phyloP scores from a whole-genome alignment of 2,329 filamentous ascomycete genomes.

The Teratosphaeria viscida region DNA sequence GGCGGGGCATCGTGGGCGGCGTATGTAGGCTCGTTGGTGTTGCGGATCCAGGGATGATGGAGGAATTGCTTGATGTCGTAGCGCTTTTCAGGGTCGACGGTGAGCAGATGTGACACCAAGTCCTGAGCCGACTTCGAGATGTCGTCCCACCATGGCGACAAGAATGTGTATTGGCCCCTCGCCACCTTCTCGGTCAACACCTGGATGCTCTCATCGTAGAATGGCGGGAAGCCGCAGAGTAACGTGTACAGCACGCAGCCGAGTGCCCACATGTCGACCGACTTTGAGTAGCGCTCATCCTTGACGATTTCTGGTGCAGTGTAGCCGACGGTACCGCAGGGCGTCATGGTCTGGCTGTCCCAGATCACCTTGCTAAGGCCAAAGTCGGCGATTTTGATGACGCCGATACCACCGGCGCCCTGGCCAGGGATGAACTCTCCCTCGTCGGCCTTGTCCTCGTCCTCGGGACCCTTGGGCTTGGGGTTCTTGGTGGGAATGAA shows the following conservation, averaged over 20 bases:
- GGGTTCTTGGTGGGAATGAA: slow-evolving; percentile 70
- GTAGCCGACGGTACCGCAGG: slow-evolving; percentile 97
- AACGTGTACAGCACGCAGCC: slow-evolving; percentile 95
- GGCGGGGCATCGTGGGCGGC: slow-evolving; percentile 60
- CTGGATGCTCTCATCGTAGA: slow-evolving; percentile 97
- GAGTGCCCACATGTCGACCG: slow-evolving; percentile 98
- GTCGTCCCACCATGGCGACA: slow-evolving; percentile 98
- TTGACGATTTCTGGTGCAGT: slow-evolving; percentile 98
- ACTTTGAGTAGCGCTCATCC: slow-evolving; percentile 96
- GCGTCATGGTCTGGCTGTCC: slow-evolving; percentile 97
- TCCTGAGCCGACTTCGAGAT: slow-evolving; percentile 94
- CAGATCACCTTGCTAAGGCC: slow-evolving; percentile 96
- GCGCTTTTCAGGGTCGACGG: slow-evolving; percentile 88
- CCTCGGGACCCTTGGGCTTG: slow-evolving; percentile 71
- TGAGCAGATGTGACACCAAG: slow-evolving; percentile 82
- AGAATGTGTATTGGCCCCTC: slow-evolving; percentile 89
- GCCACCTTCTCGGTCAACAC: slow-evolving; percentile 96
- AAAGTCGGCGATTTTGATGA: slow-evolving; percentile 97
- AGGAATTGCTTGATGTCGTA: slow-evolving; percentile 91
- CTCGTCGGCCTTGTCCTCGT: slow-evolving; percentile 95
- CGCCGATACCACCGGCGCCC: slow-evolving; percentile 81
- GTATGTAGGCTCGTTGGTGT: slow-evolving; percentile 56
- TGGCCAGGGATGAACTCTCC: slow-evolving; percentile 78
- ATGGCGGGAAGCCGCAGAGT: slow-evolving; percentile 93
- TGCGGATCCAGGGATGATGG: slow-evolving; percentile 83